Percentiles rank a stretch among this genome's conserved stretches.
Conservation (phyloP, 371 early-diverging fungal genomes). For the Mortierella sp. region DNA sequence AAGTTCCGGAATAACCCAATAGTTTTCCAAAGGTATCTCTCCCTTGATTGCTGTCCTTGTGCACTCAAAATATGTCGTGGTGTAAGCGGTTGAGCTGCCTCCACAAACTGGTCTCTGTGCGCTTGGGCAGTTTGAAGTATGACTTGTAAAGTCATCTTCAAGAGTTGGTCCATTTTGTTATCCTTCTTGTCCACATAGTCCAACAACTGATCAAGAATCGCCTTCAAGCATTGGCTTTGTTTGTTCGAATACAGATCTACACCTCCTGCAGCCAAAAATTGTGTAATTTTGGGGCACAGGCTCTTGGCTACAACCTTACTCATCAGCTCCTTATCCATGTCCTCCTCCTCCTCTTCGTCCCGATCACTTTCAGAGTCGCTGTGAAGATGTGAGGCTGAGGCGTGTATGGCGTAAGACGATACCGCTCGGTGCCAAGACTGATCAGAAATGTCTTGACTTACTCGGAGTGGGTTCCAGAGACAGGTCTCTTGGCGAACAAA, state of each 20-base stretch:
- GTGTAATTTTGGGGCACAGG: constrained; percentile 45
- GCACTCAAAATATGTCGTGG: constrained; percentile 40
- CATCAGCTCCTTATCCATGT: constrained; percentile 68
- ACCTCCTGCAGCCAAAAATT: constrained; percentile 31
- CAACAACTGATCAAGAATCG: constrained; percentile 45
- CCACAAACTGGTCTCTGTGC: constrained; percentile 43
- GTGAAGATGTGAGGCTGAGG: constrained; percentile 19
- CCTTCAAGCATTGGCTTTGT: constrained; percentile 38
- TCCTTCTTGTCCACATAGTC: constrained; percentile 54
- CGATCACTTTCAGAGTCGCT: constrained; percentile 47
- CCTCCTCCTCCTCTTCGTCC: constrained; percentile 61
- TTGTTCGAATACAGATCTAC: constrained; percentile 47
- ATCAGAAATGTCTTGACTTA: constrained; percentile 59
- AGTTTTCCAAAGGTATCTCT: constrained; percentile 49
- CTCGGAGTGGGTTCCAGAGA: constrained; percentile 71
- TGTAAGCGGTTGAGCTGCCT: constrained; percentile 52
- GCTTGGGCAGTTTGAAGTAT: constrained; percentile 32
- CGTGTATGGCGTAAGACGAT: constrained; percentile 28
- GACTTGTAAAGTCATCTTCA: constrained; percentile 23
- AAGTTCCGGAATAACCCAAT: constrained; percentile 48
- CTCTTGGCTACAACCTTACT: constrained; percentile 67
- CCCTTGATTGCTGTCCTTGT: constrained; percentile 30
- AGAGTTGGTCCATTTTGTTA: constrained; percentile 45
- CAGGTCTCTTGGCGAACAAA: constrained; percentile 75
- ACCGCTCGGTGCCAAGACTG: constrained; percentile 49